Evolutionary conservation across 2,329 filamentous ascomycete species (phyloP).

Genomic region (Pseudogymnoascus sp.): DNA sequence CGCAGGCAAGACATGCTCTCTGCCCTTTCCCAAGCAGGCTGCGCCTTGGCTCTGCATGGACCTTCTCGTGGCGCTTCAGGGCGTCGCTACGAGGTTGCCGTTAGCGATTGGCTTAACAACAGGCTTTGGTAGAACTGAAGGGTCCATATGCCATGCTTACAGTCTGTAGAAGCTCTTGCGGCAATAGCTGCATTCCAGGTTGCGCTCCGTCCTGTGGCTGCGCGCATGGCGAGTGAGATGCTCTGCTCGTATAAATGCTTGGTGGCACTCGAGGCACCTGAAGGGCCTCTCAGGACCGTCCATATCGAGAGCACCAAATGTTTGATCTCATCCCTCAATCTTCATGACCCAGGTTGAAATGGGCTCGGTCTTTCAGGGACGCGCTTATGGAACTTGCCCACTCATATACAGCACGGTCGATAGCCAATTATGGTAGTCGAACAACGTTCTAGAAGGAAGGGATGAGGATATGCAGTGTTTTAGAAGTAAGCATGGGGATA

Average conservation of each 20-base stretch:
- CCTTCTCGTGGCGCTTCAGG: conserved; percentile 19
- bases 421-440: not conserved
- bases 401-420: not conserved
- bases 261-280: conserved; percentile 17
- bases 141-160: conserved; percentile 11
- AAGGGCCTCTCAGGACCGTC: conserved; percentile 1
- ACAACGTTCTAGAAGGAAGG: not conserved
- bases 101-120: not conserved
- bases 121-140: not conserved
- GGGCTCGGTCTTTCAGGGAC: not conserved
- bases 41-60: conserved; percentile 19
- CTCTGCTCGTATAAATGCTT: conserved; percentile 19
- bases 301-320: not conserved
- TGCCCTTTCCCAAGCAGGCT: conserved; percentile 16
- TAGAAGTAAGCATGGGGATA: not conserved
- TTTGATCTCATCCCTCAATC: not conserved
- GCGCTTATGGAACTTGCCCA: not conserved
- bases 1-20: conserved; percentile 20
- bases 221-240: conserved; percentile 20
- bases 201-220: conserved; percentile 18
- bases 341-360: not conserved
- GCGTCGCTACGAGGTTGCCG: conserved; percentile 16
- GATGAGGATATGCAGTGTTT: not conserved
- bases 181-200: conserved; percentile 19
- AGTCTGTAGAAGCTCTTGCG: conserved; percentile 21